These are phyloP conservation scores for Trifolium repens DNA, from an alignment of 306 rosid species.

Conservation along the genomic window DNA sequence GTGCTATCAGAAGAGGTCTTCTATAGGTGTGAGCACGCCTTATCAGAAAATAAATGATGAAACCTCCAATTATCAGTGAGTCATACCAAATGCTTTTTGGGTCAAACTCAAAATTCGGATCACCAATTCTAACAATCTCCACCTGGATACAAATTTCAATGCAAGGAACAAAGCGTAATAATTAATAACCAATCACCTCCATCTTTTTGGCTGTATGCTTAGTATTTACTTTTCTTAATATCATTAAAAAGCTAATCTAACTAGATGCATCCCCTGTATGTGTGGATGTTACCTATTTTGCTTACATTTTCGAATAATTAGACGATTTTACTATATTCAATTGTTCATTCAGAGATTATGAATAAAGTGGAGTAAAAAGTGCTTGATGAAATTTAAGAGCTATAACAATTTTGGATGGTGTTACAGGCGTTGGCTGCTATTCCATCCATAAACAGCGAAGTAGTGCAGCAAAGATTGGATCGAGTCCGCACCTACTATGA, in stretches of 20 bases:
- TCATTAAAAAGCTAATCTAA: not conserved
- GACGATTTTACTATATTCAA: not conserved
- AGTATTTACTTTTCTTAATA: not conserved
- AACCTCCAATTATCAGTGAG: too few species aligned
- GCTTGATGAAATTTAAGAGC: constrained; percentile 14
- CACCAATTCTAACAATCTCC: too few species aligned
- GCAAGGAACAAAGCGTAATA: too few species aligned
- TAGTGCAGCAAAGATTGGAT: constrained; percentile 88
- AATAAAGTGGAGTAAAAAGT: not conserved
- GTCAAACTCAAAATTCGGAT: too few species aligned
- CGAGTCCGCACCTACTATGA: constrained; percentile 95
- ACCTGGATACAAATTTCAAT: too few species aligned
- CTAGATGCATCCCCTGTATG: not conserved
- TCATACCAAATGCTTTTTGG: too few species aligned
- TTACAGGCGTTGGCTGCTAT: constrained; percentile 94
- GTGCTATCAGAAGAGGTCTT: too few species aligned
- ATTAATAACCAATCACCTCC: too few species aligned
- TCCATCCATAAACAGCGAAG: constrained; percentile 84
- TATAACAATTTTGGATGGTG: constrained; percentile 41
- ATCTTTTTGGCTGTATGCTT: not conserved
- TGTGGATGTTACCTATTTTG: not conserved
- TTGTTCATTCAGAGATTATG: constrained; percentile 22
- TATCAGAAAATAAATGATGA: too few species aligned
- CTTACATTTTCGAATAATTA: not conserved
- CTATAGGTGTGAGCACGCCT: too few species aligned